Conservation (phyloP, 139 green algal species). For the Cymbomonas tetramitiformis region DNA sequence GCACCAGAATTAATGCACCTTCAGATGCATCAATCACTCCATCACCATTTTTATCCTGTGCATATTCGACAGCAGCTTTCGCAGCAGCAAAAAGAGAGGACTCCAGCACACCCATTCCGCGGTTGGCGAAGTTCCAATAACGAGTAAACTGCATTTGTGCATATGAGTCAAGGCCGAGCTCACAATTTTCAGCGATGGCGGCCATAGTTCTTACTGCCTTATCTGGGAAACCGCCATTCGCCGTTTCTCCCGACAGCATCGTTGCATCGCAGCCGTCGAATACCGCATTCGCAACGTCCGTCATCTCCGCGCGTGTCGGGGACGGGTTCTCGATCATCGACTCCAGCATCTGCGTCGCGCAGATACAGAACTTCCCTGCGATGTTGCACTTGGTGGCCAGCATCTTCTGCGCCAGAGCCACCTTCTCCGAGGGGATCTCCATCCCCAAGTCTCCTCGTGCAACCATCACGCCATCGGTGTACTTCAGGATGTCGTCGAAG, state of each 20-base stretch:
- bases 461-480: constrained; percentile 61
- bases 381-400: constrained; percentile 18
- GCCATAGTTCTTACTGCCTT: constrained; percentile 21
- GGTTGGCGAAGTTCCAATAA: too few species aligned
- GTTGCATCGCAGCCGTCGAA: constrained; percentile 25
- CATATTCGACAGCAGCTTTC: too few species aligned
- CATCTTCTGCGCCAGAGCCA: constrained; percentile 24
- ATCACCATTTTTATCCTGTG: too few species aligned
- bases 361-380: constrained; percentile 29
- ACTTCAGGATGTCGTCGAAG: constrained; percentile 45
- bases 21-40: too few species aligned
- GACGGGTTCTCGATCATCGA: constrained; percentile 24
- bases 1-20: too few species aligned
- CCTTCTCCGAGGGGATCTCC: constrained; percentile 37
- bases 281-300: constrained; percentile 33
- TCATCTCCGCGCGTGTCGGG: constrained; percentile 28
- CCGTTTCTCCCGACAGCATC: constrained; percentile 29
- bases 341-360: constrained; percentile 35
- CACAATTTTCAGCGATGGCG: constrained; percentile 7
- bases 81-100: too few species aligned
- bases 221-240: constrained; percentile 18
- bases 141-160: too few species aligned
- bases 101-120: too few species aligned
- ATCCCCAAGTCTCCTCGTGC: constrained; percentile 59
- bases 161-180: constrained; percentile 22